Conservation (phyloP, 768 basidiomycete genomes). For the Trametes coccinea region DNA sequence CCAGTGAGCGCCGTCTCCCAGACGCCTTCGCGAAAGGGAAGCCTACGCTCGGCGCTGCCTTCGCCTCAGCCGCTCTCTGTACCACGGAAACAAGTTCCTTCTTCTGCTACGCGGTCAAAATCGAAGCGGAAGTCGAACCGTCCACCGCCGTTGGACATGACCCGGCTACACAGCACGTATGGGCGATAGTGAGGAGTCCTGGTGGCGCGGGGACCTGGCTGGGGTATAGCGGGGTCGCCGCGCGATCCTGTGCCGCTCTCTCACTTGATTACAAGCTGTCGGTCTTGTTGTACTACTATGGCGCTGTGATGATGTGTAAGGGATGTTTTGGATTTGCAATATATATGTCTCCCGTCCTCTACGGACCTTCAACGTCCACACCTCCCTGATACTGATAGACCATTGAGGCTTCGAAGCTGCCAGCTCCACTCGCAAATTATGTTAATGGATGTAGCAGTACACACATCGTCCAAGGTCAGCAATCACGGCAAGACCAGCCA, state of each 20-base stretch:
- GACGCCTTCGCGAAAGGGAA: constrained; percentile 13
- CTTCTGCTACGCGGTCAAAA: constrained; percentile 11
- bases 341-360: not conserved
- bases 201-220: constrained; percentile 3
- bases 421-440: no score
- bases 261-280: constrained; percentile 4
- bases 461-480: no score
- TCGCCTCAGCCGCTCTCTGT: constrained; percentile 9
- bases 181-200: constrained; percentile 11
- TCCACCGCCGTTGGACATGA: constrained; percentile 23
- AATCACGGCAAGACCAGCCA: no score
- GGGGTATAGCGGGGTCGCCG: constrained; percentile 10
- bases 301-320: not conserved
- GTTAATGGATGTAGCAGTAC: no score
- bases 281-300: constrained; percentile 14
- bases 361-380: no score
- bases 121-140: constrained; percentile 18
- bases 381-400: no score
- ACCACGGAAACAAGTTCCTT: not conserved
- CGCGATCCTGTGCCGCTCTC: constrained; percentile 7
- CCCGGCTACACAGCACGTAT: constrained; percentile 20
- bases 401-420: no score
- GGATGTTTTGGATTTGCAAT: not conserved
- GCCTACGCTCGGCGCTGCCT: constrained; percentile 4
- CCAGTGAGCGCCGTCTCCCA: constrained; percentile 10